Evolutionary conservation across 306 rosid species (phyloP).

Genomic region (Ammopiptanthus mongolicus): DNA sequence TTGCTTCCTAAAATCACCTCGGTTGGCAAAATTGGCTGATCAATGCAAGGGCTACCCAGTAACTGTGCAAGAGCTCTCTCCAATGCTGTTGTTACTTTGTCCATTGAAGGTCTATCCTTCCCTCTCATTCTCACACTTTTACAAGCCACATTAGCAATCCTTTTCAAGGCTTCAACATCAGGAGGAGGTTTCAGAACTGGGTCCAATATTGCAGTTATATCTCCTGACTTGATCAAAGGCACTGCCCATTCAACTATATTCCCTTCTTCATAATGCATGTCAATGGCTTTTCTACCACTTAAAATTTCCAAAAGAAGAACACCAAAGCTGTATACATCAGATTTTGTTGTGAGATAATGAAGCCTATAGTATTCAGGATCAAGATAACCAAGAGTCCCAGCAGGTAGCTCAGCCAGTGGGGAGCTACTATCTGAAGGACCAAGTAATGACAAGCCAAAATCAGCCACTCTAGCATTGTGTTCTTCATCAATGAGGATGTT

Average conservation of each 20-base stretch:
- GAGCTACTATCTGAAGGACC: conserved; percentile 89
- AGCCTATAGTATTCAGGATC: conserved; percentile 97
- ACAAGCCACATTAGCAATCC: conserved; percentile 89
- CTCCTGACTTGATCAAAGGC: conserved; percentile 75
- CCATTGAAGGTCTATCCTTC: conserved; percentile 97
- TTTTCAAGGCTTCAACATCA: conserved; percentile 72
- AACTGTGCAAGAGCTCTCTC: conserved; percentile 79
- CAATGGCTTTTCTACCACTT: conserved; percentile 93
- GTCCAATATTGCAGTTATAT: conserved; percentile 50
- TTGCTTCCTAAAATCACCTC: conserved; percentile 92
- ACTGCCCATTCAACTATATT: conserved; percentile 97
- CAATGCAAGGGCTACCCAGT: conserved; percentile 90
- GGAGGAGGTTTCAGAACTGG: conserved; percentile 68
- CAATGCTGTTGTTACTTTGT: conserved; percentile 86
- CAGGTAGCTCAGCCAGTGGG: conserved; percentile 87
- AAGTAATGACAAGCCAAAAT: conserved; percentile 77
- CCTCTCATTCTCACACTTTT: conserved; percentile 97
- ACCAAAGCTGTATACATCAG: conserved; percentile 95
- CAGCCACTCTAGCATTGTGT: conserved; percentile 92
- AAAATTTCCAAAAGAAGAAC: conserved; percentile 79
- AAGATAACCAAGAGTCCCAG: conserved; percentile 95
- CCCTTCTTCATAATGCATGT: conserved; percentile 84
- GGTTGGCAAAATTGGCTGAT: conserved; percentile 92
- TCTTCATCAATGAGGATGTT: conserved; percentile 96
- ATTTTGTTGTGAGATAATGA: conserved; percentile 92